Percentiles rank a stretch among this genome's conserved stretches.
Evolutionary conservation across 2,329 filamentous ascomycete species (phyloP).

Genomic region (Fusarium chlamydosporum): DNA sequence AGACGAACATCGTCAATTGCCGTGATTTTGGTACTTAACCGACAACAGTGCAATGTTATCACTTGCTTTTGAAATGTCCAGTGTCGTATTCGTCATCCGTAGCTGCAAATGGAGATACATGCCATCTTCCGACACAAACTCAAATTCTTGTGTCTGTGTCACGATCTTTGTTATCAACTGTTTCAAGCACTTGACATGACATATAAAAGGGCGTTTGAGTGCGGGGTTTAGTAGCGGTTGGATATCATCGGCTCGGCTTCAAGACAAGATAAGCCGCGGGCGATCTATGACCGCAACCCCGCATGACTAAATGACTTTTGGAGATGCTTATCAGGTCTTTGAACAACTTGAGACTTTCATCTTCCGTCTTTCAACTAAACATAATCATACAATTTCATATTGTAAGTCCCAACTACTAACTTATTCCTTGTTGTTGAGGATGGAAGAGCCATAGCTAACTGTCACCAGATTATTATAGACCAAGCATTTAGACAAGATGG

Average conservation of each 20-base stretch:
- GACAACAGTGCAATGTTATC: no score
- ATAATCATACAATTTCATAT: not conserved
- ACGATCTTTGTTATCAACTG: not conserved
- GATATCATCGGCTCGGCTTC: slow-evolving; percentile 36
- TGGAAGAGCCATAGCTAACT: not conserved
- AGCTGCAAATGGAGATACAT: no score
- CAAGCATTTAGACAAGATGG: slow-evolving; percentile 8
- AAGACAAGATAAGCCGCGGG: slow-evolving; percentile 28
- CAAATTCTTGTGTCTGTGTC: not conserved
- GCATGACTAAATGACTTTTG: slow-evolving; percentile 18
- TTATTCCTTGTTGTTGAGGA: no score
- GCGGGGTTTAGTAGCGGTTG: slow-evolving; percentile 32
- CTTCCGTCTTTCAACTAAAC: not conserved
- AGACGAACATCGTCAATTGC: no score
- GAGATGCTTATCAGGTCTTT: slow-evolving; percentile 12
- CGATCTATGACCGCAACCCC: slow-evolving; percentile 18
- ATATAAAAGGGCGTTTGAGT: slow-evolving; percentile 27
- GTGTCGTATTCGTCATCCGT: no score
- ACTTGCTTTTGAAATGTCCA: no score
- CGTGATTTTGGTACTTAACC: no score
- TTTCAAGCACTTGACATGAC: slow-evolving; percentile 16
- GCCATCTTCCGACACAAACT: not conserved
- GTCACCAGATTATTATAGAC: not conserved
- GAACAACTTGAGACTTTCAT: not conserved
- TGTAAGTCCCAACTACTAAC: not conserved